Percentiles rank a stretch among this genome's conserved stretches.
Evolutionary conservation across 805 yeast genomes (phyloP).

Genomic region (Tetrapisispora namnaoensis): DNA sequence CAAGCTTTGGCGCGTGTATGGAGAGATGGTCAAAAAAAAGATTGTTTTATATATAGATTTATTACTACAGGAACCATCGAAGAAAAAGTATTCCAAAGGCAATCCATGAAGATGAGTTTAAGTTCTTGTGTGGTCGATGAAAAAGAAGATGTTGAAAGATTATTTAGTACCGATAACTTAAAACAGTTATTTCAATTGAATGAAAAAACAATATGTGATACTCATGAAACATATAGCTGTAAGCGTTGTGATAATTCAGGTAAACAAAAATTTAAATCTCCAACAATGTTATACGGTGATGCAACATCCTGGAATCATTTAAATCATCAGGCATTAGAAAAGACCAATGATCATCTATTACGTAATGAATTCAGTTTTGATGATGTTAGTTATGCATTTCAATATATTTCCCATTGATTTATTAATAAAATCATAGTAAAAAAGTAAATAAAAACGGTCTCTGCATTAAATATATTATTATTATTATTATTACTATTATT

Average conservation of each 20-base stretch:
- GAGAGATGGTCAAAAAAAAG: constrained; percentile 98
- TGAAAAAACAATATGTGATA: constrained; percentile 65
- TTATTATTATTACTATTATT: not conserved
- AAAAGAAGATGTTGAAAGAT: constrained; percentile 86
- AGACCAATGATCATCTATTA: constrained; percentile 68
- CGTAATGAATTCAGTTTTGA: constrained; percentile 60
- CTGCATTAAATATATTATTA: no score
- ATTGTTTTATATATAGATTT: constrained; percentile 88
- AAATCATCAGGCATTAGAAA: constrained; percentile 46
- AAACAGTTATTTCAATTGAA: constrained; percentile 66
- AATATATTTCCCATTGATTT: constrained; percentile 69
- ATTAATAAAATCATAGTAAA: not conserved
- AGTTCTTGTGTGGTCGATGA: constrained; percentile 97
- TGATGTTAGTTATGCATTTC: constrained; percentile 81
- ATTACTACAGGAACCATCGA: constrained; percentile 93
- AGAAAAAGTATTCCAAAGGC: constrained; percentile 92
- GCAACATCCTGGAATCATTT: constrained; percentile 97
- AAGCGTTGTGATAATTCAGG: constrained; percentile 57
- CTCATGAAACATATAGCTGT: constrained; percentile 88
- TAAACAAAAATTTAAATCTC: constrained; percentile 52
- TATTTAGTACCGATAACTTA: constrained; percentile 75
- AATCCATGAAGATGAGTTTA: constrained; percentile 83
- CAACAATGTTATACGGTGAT: constrained; percentile 93
- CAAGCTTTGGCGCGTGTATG: constrained; percentile 96
- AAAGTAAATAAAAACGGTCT: not conserved